A percentile compares a stretch with the other conserved stretches of the same genome.
These are phyloP conservation scores for Tylopilus intermedius DNA, from an alignment of 768 basidiomycete genomes.

Conservation along the genomic window DNA sequence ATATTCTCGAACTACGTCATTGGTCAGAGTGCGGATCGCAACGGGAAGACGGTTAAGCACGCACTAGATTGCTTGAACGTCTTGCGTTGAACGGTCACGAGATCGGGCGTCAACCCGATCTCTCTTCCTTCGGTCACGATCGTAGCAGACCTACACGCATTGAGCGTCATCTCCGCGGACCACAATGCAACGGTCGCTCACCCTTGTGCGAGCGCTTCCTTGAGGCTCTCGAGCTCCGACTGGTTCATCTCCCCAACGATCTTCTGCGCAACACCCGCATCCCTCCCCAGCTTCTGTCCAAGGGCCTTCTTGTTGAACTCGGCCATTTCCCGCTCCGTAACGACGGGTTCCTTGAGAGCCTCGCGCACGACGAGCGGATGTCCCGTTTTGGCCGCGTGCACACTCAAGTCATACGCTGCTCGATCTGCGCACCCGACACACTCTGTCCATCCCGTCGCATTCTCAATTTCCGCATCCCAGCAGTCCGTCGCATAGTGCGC, in stretches of 20 bases:
- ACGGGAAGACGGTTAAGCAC: slow-evolving; percentile 22
- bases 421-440: slow-evolving; percentile 99
- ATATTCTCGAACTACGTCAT: slow-evolving; percentile 78
- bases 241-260: slow-evolving; percentile 64
- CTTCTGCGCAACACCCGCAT: slow-evolving; percentile 63
- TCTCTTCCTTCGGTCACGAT: slow-evolving; percentile 60
- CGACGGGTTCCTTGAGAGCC: slow-evolving; percentile 77
- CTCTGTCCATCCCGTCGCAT: slow-evolving; percentile 86
- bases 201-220: slow-evolving; percentile 72
- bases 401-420: slow-evolving; percentile 91
- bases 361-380: slow-evolving; percentile 82
- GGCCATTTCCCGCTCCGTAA: slow-evolving; percentile 73
- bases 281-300: slow-evolving; percentile 85
- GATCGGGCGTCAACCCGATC: slow-evolving; percentile 66
- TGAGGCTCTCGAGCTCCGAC: slow-evolving; percentile 56
- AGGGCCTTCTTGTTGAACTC: slow-evolving; percentile 85
- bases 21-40: slow-evolving; percentile 13
- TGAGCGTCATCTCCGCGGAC: slow-evolving; percentile 9
- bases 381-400: slow-evolving; percentile 82
- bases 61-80: slow-evolving; percentile 83
- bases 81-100: slow-evolving; percentile 75
- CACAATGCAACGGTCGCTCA: slow-evolving; percentile 30
- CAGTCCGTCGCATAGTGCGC: slow-evolving; percentile 99
- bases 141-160: slow-evolving; percentile 43
- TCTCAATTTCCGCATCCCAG: slow-evolving; percentile 98